These are phyloP conservation scores for Alternaria conjuncta DNA, from an alignment of 2,329 filamentous ascomycete species.

Conservation along the genomic window DNA sequence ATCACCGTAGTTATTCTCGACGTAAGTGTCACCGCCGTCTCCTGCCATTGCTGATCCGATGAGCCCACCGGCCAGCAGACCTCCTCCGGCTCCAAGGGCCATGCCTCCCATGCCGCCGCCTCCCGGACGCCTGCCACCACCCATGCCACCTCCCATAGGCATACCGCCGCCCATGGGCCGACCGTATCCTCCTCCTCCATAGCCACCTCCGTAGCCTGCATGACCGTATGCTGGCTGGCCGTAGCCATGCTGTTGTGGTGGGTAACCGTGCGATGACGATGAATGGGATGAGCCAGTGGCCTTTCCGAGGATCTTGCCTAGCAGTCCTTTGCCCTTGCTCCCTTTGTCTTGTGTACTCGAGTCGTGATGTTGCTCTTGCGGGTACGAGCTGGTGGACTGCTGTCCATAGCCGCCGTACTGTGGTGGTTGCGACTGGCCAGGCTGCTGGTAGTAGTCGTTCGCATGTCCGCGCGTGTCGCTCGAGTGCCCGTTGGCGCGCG, in stretches of 20 bases:
- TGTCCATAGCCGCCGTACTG: slow-evolving; percentile 35
- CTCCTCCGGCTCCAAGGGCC: slow-evolving; percentile 80
- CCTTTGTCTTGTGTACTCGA: slow-evolving; percentile 36
- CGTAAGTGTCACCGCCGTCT: slow-evolving; percentile 31
- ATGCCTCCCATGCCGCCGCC: slow-evolving; percentile 74
- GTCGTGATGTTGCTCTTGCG: slow-evolving; percentile 17
- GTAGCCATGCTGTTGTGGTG: slow-evolving; percentile 28
- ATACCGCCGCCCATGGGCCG: slow-evolving; percentile 53
- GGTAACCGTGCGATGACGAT: slow-evolving; percentile 50
- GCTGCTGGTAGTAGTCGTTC: slow-evolving; percentile 56
- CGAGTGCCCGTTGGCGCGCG: slow-evolving; percentile 54
- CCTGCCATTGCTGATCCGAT: slow-evolving; percentile 69
- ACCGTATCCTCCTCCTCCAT: slow-evolving; percentile 39
- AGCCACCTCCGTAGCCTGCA: slow-evolving; percentile 16
- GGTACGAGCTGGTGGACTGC: slow-evolving; percentile 25
- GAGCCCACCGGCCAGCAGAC: slow-evolving; percentile 78
- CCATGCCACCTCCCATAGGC: slow-evolving; percentile 11
- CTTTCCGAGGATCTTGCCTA: slow-evolving; percentile 63
- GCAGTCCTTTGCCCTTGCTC: slow-evolving; percentile 51
- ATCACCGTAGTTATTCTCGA: slow-evolving; percentile 24
- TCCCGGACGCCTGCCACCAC: slow-evolving; percentile 35
- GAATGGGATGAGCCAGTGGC: slow-evolving; percentile 42
- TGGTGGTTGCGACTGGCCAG: slow-evolving; percentile 11
- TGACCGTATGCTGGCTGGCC: slow-evolving; percentile 32
- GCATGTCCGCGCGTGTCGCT: slow-evolving; percentile 52